phyloP scores from a whole-genome alignment of 495 filamentous ascomycete species.

The Ascobolus immersus region DNA sequence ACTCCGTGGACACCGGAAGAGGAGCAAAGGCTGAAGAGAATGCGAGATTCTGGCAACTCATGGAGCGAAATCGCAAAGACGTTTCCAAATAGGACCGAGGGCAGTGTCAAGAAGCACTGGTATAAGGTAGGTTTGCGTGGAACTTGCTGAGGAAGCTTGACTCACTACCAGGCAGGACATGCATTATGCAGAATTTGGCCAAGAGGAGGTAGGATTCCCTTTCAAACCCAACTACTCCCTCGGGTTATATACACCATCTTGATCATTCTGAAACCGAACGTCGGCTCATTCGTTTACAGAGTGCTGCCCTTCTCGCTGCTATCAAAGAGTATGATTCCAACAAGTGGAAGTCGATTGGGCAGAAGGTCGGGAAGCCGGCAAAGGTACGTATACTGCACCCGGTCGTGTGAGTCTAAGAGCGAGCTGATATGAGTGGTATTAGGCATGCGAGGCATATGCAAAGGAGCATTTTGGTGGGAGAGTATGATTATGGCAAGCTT shows the following conservation, averaged over 20 bases:
- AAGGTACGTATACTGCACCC: slow-evolving; percentile 34
- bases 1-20: slow-evolving; percentile 93
- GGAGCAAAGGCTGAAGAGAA: slow-evolving; percentile 69
- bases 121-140: slow-evolving; percentile 96
- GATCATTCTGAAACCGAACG: not conserved
- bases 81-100: slow-evolving; percentile 80
- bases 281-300: slow-evolving; percentile 24
- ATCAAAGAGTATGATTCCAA: slow-evolving; percentile 98
- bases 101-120: slow-evolving; percentile 98
- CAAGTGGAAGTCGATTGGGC: slow-evolving; percentile 93
- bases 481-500: not conserved
- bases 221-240: too few species aligned
- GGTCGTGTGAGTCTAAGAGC: slow-evolving; percentile 3
- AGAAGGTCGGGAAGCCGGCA: slow-evolving; percentile 90
- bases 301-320: slow-evolving; percentile 58
- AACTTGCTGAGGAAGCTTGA: too few species aligned
- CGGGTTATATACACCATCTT: too few species aligned
- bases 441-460: slow-evolving; percentile 96
- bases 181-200: slow-evolving; percentile 97
- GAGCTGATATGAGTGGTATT: slow-evolving; percentile 9
- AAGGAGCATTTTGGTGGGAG: slow-evolving; percentile 58
- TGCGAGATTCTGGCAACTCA: slow-evolving; percentile 78
- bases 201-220: slow-evolving; percentile 56
- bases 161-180: slow-evolving; percentile 50
- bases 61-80: slow-evolving; percentile 96